Evolutionary conservation across 2,329 filamentous ascomycete genomes (phyloP), one percentile per base, ranked within the genome.

Genomic region (Moelleriella libera): DNA sequence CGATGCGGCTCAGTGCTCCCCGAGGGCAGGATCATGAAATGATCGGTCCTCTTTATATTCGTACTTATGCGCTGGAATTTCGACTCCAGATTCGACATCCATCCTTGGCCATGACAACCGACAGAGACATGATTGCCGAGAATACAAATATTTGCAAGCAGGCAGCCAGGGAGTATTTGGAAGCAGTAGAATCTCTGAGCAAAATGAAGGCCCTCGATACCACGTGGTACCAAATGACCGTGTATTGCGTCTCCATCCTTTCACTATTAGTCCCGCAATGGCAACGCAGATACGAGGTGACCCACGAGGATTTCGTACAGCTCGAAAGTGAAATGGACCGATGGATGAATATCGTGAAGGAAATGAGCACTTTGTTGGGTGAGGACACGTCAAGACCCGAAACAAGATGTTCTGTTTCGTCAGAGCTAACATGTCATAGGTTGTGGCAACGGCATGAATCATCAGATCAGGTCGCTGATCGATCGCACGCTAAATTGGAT

Each of bases 181-280:
- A 70, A 28, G 71, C 74, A 30, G 76, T 81, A 5, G 68, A 71
- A 28, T 68, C 77, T 47, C 63, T 89, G 44, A 74, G 77, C 49
- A 72, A 71, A 53, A 68, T 80, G 49, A 85, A 83, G 57, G 80
- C 78, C 43, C 65, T 89, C 4, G 85, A 90, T 57, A 85, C 83
- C 1, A 87, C 84, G 1, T 89, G 85, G 83, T 84, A 85, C 55
- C 82, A 83, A 44, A 72, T 79, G 45, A 81, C 84, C 0, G 74
- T 85, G 5, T 87, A 85, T 57, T 72, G 85, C 10, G 78, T 82
- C 42, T 83, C 83, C 30, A 80, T 86, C 48, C 85, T 88, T 55
- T 84, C 83, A 0, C 80, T 76, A 11, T 66, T 90, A 0, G 85
- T 84, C 44, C 76, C 78, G 2, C 74, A 81, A 48, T 85, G 79